Evolutionary conservation across 208 protist genomes (phyloP).

Genomic region (Wallacemonas sp.): DNA sequence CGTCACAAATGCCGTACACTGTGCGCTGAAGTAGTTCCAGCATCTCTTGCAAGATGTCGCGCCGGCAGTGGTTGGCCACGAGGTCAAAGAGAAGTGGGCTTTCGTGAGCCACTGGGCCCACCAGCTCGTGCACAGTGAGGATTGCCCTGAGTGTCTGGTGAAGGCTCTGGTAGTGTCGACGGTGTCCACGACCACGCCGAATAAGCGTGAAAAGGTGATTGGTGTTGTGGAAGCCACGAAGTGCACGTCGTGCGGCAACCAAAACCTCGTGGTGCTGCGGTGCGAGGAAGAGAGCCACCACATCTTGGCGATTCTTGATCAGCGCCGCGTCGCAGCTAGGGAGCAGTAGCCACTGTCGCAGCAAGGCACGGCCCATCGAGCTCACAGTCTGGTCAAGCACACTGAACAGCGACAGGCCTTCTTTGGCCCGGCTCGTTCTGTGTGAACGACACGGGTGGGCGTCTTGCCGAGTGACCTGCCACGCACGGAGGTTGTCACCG

Average conservation of each 20-base stretch:
- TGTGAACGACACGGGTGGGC: constrained; percentile 76
- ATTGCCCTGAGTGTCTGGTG: constrained; percentile 42
- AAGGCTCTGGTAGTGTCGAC: constrained; percentile 60
- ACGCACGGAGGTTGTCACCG: constrained; percentile 31
- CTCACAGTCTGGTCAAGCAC: constrained; percentile 57
- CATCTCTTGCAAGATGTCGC: constrained; percentile 31
- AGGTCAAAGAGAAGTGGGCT: constrained; percentile 33
- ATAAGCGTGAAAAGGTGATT: constrained; percentile 71
- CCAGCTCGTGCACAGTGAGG: constrained; percentile 34
- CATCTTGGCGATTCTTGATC: constrained; percentile 53
- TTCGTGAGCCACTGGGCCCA: constrained; percentile 45
- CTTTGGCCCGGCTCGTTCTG: constrained; percentile 69
- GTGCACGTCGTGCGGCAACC: constrained; percentile 36
- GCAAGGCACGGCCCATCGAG: constrained; percentile 40
- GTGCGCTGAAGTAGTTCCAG: constrained; percentile 17
- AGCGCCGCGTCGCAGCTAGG: constrained; percentile 53
- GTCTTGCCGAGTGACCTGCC: constrained; percentile 79
- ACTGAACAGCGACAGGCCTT: constrained; percentile 76
- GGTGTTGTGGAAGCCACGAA: constrained; percentile 46
- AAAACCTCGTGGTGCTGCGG: constrained; percentile 45
- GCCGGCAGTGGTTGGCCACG: constrained; percentile 19
- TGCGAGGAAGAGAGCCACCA: constrained; percentile 61
- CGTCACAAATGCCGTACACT: neutral
- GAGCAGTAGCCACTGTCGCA: constrained; percentile 79
- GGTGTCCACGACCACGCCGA: constrained; percentile 47